These are phyloP conservation scores for Yarrowia galli DNA, from an alignment of 1,139 yeast species.

Conservation along the genomic window DNA sequence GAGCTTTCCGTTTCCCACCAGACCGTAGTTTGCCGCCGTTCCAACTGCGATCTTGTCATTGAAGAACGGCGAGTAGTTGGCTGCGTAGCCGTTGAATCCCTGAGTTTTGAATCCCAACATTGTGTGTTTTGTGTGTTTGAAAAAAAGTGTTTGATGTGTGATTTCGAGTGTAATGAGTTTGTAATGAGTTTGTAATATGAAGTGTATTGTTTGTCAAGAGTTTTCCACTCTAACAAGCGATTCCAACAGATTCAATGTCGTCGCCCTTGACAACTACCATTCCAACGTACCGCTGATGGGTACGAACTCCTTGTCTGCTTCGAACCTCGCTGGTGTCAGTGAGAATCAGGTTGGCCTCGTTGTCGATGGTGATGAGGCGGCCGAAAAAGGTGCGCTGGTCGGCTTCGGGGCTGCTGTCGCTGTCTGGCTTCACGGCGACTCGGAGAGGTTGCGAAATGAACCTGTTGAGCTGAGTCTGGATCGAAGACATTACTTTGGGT, in stretches of 20 bases:
- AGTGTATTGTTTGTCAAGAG: not conserved
- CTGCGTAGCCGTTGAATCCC: constrained; percentile 87
- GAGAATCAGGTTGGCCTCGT: constrained; percentile 48
- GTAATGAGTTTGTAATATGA: not conserved
- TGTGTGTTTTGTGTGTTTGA: not conserved
- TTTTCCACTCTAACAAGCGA: constrained; percentile 40
- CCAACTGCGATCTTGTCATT: constrained; percentile 92
- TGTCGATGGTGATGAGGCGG: constrained; percentile 48
- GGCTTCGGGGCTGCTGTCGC: constrained; percentile 16
- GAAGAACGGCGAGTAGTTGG: constrained; percentile 88
- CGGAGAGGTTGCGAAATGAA: constrained; percentile 45
- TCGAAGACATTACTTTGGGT: constrained; percentile 36
- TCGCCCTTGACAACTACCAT: constrained; percentile 51
- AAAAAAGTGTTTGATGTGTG: not conserved
- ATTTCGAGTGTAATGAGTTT: not conserved
- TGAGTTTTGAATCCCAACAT: constrained; percentile 80
- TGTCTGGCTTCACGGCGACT: constrained; percentile 43
- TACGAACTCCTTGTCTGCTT: constrained; percentile 40
- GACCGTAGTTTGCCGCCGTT: constrained; percentile 88
- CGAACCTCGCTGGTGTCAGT: constrained; percentile 49
- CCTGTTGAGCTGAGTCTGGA: constrained; percentile 39
- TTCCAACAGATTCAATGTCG: constrained; percentile 45
- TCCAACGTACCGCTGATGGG: constrained; percentile 48
- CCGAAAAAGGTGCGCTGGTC: constrained; percentile 52
- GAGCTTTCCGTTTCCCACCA: constrained; percentile 91